These are phyloP conservation scores for Globisporangium radiosum DNA, from an alignment of 352 stramenopile species.

Conservation along the genomic window DNA sequence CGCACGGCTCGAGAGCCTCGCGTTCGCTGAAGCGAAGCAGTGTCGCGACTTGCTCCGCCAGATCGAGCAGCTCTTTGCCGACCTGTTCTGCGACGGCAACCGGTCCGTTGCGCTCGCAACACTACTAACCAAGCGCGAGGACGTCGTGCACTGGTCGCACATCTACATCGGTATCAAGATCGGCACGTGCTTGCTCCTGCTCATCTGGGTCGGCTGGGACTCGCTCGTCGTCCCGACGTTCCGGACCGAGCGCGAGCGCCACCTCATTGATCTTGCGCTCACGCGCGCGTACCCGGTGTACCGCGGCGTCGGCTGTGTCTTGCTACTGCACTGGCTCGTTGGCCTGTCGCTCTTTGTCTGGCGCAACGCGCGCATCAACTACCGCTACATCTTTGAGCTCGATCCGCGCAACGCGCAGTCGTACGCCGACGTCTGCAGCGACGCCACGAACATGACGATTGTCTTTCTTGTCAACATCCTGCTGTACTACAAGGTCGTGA, in stretches of 20 bases:
- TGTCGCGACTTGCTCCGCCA: constrained; percentile 42
- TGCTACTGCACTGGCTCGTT: constrained; percentile 95
- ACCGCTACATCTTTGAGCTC: constrained; percentile 95
- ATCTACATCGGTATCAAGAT: constrained; percentile 85
- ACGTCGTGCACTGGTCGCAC: constrained; percentile 71
- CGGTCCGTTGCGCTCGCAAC: constrained; percentile 62
- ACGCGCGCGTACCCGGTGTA: constrained; percentile 93
- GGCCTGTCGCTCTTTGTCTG: constrained; percentile 89
- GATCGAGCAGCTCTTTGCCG: constrained; percentile 64
- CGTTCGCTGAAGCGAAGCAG: constrained; percentile 51
- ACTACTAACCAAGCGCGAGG: constrained; percentile 72
- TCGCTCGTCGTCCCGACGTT: constrained; percentile 81
- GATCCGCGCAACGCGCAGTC: constrained; percentile 79
- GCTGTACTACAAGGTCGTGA: constrained; percentile 96
- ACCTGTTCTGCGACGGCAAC: constrained; percentile 75
- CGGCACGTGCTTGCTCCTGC: constrained; percentile 66
- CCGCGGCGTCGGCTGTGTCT: constrained; percentile 90
- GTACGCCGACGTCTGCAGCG: constrained; percentile 91
- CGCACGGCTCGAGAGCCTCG: constrained; percentile 39
- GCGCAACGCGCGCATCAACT: constrained; percentile 87
- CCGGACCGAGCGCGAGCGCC: constrained; percentile 49
- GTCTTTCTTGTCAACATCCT: constrained; percentile 93
- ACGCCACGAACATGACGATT: constrained; percentile 95
- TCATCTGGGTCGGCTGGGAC: constrained; percentile 96
- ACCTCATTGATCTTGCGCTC: constrained; percentile 69